Evolutionary conservation across 2,329 filamentous ascomycete genomes (phyloP).

Genomic region (Trichoderma citrinoviride): DNA sequence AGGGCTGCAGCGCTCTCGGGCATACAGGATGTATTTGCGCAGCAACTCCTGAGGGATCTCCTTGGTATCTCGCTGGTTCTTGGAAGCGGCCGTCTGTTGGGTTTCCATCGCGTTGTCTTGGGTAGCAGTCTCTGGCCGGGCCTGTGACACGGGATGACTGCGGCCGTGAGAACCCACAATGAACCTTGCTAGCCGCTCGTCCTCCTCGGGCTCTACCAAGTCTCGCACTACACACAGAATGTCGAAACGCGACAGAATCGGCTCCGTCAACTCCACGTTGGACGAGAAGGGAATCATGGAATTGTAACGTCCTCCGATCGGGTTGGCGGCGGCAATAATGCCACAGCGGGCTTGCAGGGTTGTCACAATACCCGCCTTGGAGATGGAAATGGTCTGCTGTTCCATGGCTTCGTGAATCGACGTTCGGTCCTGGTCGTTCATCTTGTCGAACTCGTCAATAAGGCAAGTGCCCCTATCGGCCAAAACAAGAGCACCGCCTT

Average conservation of each 20-base stretch:
- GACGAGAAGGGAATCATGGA: constrained; percentile 92
- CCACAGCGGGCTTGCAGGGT: constrained; percentile 94
- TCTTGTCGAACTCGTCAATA: constrained; percentile 99
- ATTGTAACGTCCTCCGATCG: constrained; percentile 94
- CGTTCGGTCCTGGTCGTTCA: constrained; percentile 98
- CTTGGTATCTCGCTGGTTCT: constrained; percentile 47
- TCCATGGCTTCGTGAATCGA: constrained; percentile 99
- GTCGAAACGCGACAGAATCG: constrained; percentile 96
- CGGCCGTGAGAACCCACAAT: constrained; percentile 92
- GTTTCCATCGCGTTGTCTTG: constrained; percentile 48
- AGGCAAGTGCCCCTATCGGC: constrained; percentile 93
- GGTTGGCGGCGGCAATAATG: constrained; percentile 95
- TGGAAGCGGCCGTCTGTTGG: constrained; percentile 29
- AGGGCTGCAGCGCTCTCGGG: constrained; percentile 80
- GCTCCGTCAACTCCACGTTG: constrained; percentile 95
- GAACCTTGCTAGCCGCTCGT: constrained; percentile 90
- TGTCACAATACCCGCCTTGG: constrained; percentile 96
- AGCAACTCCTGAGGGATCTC: constrained; percentile 88
- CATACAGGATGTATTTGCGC: constrained; percentile 95
- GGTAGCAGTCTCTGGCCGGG: constrained; percentile 32
- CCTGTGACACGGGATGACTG: constrained; percentile 68
- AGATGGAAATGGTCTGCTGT: constrained; percentile 98
- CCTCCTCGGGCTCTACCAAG: constrained; percentile 86
- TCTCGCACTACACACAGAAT: constrained; percentile 95
- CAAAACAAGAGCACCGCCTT: constrained; percentile 91